Evolutionary conservation across 441 rosid species (phyloP), one percentile per base, ranked within the genome.

Genomic region (Breynia disticha): DNA sequence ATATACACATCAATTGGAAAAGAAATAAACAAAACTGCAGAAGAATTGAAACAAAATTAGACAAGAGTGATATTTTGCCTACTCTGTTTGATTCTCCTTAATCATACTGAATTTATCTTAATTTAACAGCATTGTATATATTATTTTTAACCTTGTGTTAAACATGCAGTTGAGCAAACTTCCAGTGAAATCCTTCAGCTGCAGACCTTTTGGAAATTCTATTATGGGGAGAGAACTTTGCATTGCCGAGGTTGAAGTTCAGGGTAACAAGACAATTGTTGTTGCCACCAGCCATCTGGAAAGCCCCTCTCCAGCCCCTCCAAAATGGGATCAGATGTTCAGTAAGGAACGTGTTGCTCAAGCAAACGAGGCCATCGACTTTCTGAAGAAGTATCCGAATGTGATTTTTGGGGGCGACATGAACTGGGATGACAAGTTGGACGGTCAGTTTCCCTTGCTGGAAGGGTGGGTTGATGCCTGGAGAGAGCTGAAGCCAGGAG

Each of bases 291-390:
- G 94, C 78, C 98, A 91, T 81, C 98, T 91, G 0, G 98, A 91
- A 71, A 91, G 98, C 65, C 97, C 98, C 15, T 77, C 82, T 65
- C 98, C 95, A 13, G 80, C 64, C 24, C 97, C 97, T 38, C 97
- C 98, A n/a, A 86, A 70, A 48, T 88, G 97, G 97, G 81, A 88
- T 69, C 98, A 91, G 66, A 91, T 88, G 98, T 91, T 48, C 73
- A 86, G 98, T 75, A 69, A 72, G 72, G 95, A 91, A 59, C 95
- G 95, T 16, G 83, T 82, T 14, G 75, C 59, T 32, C 98, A 91
- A 72, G 98, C 94, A 0, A 72, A 72, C 14, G 86, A 79, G 57
- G 84, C 87, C 7, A 61, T 75, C 18, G 60, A 63, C 55, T 41
- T 65, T 59, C 91, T 91, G 20, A 57, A 65, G 64, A 69, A 74